Conservation (phyloP, 2,329 filamentous ascomycete species). For the Epichloe hybrida region DNA sequence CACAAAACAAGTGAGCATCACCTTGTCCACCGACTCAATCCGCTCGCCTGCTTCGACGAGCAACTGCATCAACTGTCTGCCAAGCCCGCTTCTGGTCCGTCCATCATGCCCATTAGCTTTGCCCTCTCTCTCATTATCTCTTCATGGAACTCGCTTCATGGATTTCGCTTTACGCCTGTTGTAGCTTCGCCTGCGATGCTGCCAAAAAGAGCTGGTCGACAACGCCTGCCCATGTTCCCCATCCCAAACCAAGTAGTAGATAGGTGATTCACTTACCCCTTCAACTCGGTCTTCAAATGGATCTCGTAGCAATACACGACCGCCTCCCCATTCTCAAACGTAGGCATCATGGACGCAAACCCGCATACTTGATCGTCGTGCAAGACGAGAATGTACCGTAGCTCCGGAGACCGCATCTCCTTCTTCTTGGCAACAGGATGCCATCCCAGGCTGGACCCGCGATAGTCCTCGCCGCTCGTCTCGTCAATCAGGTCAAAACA, state of each 20-base stretch:
- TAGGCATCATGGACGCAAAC: slow-evolving; percentile 60
- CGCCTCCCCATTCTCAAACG: slow-evolving; percentile 48
- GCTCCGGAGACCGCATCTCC: slow-evolving; percentile 55
- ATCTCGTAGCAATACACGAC: slow-evolving; percentile 73
- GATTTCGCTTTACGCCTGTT: too few species aligned
- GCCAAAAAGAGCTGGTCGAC: too few species aligned
- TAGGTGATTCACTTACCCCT: slow-evolving; percentile 29
- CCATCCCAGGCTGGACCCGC: slow-evolving; percentile 49
- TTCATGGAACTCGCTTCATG: too few species aligned
- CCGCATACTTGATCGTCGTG: slow-evolving; percentile 24
- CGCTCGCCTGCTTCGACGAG: slow-evolving; percentile 38
- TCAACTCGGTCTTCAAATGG: slow-evolving; percentile 45
- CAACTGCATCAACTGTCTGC: slow-evolving; percentile 42
- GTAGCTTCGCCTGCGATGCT: too few species aligned
- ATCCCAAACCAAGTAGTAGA: too few species aligned
- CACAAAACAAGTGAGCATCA: slow-evolving; percentile 63
- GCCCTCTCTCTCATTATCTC: too few species aligned
- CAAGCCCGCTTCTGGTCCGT: slow-evolving; percentile 44
- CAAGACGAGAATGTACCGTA: slow-evolving; percentile 55
- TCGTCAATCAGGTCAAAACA: slow-evolving; percentile 46
- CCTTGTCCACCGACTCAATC: slow-evolving; percentile 44
- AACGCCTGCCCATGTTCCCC: too few species aligned
- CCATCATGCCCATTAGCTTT: not conserved
- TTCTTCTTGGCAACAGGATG: slow-evolving; percentile 42
- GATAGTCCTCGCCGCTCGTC: slow-evolving; percentile 54